Evolutionary conservation across 768 basidiomycete genomes (phyloP).

Genomic region (Phlebiopsis gigantea): DNA sequence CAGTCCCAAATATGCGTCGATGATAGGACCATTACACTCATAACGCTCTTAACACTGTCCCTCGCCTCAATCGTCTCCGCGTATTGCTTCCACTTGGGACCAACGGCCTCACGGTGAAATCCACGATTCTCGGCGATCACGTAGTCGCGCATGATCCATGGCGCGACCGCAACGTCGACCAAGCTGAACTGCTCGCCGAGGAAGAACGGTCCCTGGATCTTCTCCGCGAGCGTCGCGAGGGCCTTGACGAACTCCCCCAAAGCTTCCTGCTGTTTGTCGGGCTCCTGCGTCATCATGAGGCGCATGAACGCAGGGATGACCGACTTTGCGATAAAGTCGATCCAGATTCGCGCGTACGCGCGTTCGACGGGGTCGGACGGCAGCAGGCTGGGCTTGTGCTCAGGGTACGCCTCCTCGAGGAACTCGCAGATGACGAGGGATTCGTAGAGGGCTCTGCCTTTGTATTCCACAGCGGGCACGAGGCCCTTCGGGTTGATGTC

Average conservation of each 20-base stretch:
- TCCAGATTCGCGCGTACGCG: slow-evolving; percentile 51
- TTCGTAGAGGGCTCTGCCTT: slow-evolving; percentile 54
- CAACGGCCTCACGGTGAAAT: slow-evolving; percentile 38
- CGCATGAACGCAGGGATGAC: slow-evolving; percentile 50
- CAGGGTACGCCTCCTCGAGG: slow-evolving; percentile 56
- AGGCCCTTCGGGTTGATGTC: slow-evolving; percentile 66
- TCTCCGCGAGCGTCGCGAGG: slow-evolving; percentile 30
- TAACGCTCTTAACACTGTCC: slow-evolving; percentile 42
- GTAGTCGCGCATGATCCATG: slow-evolving; percentile 49
- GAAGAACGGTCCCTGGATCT: slow-evolving; percentile 50
- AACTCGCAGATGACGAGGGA: slow-evolving; percentile 61
- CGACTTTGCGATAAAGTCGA: slow-evolving; percentile 49
- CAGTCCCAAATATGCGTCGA: neutral
- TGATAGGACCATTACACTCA: slow-evolving; percentile 18
- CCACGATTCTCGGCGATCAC: slow-evolving; percentile 44
- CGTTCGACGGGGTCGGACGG: slow-evolving; percentile 46
- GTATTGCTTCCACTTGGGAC: slow-evolving; percentile 41
- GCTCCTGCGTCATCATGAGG: slow-evolving; percentile 27
- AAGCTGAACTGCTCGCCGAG: slow-evolving; percentile 47
- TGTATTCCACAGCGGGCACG: slow-evolving; percentile 53
- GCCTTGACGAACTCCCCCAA: slow-evolving; percentile 34
- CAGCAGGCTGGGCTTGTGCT: slow-evolving; percentile 40
- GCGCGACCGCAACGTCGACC: slow-evolving; percentile 51
- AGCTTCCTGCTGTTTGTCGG: slow-evolving; percentile 30
- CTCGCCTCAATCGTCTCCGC: slow-evolving; percentile 36